Base-by-base conservation (phyloP, 257 asterid species). In the Scutellaria barbata region DNA sequence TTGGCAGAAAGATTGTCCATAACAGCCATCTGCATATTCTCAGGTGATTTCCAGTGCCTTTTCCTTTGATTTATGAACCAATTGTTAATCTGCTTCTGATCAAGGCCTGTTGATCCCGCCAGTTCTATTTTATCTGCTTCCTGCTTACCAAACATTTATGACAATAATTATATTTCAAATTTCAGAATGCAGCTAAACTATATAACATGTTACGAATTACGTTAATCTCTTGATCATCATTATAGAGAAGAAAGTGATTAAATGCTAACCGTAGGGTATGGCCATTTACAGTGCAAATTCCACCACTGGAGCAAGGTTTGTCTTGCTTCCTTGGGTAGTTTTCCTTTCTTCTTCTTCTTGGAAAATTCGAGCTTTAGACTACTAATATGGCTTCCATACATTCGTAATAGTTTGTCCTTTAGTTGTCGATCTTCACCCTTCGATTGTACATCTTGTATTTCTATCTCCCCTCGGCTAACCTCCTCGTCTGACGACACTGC, bases 31-130 rank as follows among this genome's bases (percentile, higher is more conserved):
- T 88, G 92, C 91, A 87, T 83, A 48, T 82, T 83, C 74, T 88
- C 96, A 10, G 96, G 86, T 11, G 97, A 90, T 50, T 83, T 91
- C 97, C 97, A 91, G 46, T 91, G 95, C 8, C 97, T 64, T 66
- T 91, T 91, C 84, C 97, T 83, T 70, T 91, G 96, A 71, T 91
- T 91, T 47, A 91, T 89, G 77, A 90, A 90, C 97, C 97, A 90
- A 65, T 90, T 90, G 76, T 85, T 90, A n/a, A 90, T 90, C 78
- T 90, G 97, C 82, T 88, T 90, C 72, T 87, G 96, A 74, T 90
- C 97, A 0, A 90, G 81, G 33, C 95, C 95, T 12, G 97, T 91
- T 10, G 79, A 47, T 72, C 83, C 91, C 0, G 95, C 89, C 77
- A 91, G 53, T 11, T 77, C 84, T 3, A 81, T 70, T 66, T 89